Base-by-base conservation (phyloP, 805 yeast species). In the Schwanniomyces occidentalis region DNA sequence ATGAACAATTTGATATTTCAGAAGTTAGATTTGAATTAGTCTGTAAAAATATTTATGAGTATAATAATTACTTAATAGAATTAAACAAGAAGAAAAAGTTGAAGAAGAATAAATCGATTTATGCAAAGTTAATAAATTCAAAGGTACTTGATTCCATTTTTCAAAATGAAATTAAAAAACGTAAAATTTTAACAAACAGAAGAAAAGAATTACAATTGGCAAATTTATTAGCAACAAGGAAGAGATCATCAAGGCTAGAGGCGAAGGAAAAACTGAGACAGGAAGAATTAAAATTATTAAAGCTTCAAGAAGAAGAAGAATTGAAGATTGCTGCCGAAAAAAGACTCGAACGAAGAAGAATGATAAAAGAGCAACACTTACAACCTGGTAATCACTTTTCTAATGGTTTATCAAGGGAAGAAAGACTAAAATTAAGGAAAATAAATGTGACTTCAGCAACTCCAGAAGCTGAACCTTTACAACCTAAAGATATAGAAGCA, bases 161-260 rank as follows among this genome's bases (percentile, higher is more conserved):
- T 25, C 45, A 46, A 6, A 68, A 65, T 38, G 86, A 81, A 48
- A 45, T 76, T 24, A 71, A 68, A 38, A 77, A 76, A 46, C 63
- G 86, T 43, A 75, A 70, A 46, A 71, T 70, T 39, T 63, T 78
- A 12, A 52, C 73, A 18, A 76, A 75, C 42, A 65, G 84, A 46
- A 75, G 71, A 45, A 80, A 77, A 52, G 86, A 81, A 37, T 71
- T 75, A 29, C 80, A 83, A 44, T 69, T 85, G 71, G 76, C 75
- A 30, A 74, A 73, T 15, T 55, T 85, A 35, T 58, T 85, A 50
- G 80, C 80, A 4, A 76, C 84, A 37, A 71, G 93, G 49, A 85
- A 85, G 49, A 70, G 87, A 45, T 84, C 91, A 0, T 77, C 88
- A 2, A 71, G 93, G 57, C 57, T 85, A 27, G 85, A 82, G 45